A percentile compares a stretch with the other conserved stretches of the same genome.
Conservation (phyloP, 805 yeast genomes). For the Wickerhamomyces pijperi region DNA sequence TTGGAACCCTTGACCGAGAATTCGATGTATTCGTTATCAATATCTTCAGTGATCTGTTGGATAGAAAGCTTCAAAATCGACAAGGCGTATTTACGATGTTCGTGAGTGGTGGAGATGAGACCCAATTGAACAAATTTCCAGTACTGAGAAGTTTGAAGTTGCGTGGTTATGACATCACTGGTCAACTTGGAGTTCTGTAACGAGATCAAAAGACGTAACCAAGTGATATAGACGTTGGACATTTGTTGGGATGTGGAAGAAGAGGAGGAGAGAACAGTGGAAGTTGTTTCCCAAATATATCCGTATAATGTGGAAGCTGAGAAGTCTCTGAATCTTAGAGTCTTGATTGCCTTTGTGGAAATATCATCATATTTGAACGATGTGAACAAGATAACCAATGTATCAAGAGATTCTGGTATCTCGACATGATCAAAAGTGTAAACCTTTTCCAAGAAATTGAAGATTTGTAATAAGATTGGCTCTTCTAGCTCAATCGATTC, state of each 20-base stretch:
- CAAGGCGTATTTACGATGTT: conserved; percentile 55
- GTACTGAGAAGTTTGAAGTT: conserved; percentile 22
- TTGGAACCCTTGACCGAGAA: conserved; percentile 1
- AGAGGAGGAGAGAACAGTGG: conserved; percentile 18
- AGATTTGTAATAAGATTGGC: conserved; percentile 1
- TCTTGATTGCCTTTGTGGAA: conserved; percentile 25
- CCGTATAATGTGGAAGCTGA: conserved; percentile 12
- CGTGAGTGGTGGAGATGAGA: conserved; percentile 45
- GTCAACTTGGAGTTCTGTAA: conserved; percentile 5
- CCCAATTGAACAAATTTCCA: conserved; percentile 53
- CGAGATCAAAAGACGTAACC: conserved; percentile 41
- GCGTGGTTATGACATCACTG: conserved; percentile 1
- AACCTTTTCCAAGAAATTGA: conserved; percentile 10
- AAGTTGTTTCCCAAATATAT: conserved; percentile 37
- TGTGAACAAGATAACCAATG: conserved; percentile 23
- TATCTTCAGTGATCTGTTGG: conserved; percentile 24
- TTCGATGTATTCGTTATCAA: conserved; percentile 22
- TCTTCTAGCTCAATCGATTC: background rate
- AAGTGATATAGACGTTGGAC: conserved; percentile 37
- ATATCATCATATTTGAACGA: conserved; percentile 27
- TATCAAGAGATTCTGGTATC: conserved; percentile 13
- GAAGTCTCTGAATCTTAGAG: conserved; percentile 44
- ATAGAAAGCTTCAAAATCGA: conserved; percentile 56
- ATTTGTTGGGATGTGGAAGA: conserved; percentile 21
- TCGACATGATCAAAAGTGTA: conserved; percentile 4